Evolutionary conservation across 805 yeast genomes (phyloP), one percentile per base, ranked within the genome.

Genomic region (Zygosaccharomyces bisporus): DNA sequence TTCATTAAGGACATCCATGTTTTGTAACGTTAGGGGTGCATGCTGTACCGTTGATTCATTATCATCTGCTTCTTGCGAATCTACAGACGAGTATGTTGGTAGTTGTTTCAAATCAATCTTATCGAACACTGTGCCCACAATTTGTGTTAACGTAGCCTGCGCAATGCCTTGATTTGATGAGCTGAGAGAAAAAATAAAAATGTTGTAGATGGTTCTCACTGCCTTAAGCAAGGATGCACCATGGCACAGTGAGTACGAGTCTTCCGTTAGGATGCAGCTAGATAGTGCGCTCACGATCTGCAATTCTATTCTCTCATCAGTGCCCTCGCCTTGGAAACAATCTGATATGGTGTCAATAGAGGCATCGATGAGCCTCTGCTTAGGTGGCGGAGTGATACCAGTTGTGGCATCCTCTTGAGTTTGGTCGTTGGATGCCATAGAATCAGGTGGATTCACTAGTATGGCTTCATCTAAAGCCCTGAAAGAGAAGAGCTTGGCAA

Each of bases 241-340:
- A 60, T 93, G 99, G 36, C 68, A 63, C n/a, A 60, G 44, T 16
- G 89, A 87, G 17, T 29, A 25, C 64, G 86, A 73, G 27, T 77
- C 76, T 47, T 84, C 90, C 50, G 87, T 85, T 25, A 91, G 72
- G 12, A 89, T 83, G 41, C 95, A 91, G 50, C 93, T 88, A 61
- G 91, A 83, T 40, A 95, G 71, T 0, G 97, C 97, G 58, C 95
- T 80, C 24, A 91, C 84, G 9, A 93, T 91, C 67, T 95, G 99
- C 45, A 93, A 69, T 69, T 95, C 99, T 25, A 95, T 79, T 45
- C 76, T 80, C 18, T 86, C 86, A 60, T 90, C 95, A 0, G 98
- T 88, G 1, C 89, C 88, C 64, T 93, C 99, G 32, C 95, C 95
- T 49, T 83, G 86, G 63, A 87, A 91, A 52, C 95, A 85, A 19